Evolutionary conservation across 176 grass and related monocot genomes (phyloP), one percentile per base, ranked within the genome.

Genomic region (Pontederia crassipes): DNA sequence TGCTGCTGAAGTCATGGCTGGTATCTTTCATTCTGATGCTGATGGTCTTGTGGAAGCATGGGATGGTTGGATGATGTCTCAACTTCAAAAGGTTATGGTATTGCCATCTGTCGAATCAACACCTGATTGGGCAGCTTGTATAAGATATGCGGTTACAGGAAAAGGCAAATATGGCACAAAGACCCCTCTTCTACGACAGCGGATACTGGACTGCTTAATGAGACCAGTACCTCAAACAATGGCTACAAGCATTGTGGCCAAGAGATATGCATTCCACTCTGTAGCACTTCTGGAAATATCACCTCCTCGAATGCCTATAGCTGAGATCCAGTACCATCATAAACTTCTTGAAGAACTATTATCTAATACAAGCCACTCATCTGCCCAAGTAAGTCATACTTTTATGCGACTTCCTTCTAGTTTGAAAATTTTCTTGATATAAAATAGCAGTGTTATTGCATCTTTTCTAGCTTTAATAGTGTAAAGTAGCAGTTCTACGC

Each of bases 111-210:
- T 97, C 55, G 92, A 97, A 55, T 91, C 92, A 59, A 66, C 78
- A 73, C 87, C 92, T 64, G 92, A 97, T 78, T 97, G 87, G 92
- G 92, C 92, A 72, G 74, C 92, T 74, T 97, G 92, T 49, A 84
- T 97, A 63, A 77, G 84, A 28, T 97, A 91, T 83, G 83, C 92
- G 67, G 81, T 97, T 69, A 91, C 87, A 12, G 92, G 92, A 57
- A 97, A 97, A 76, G 92, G 80, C 69, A 88, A 79, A 79, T 74
- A 77, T 54, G 92, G 92, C 63, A 81, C 72, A 62, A 77, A 55
- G 70, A 66, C 80, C 60, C 92, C 92, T 65, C 54, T 84, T 88
- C 76, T 97, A 49, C 85, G 92, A 62, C 72, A 88, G 61, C 79
- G 78, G 70, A 76, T 97, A 74, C 83, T 97, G 49, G 81, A 97